Conservation (phyloP, 2,329 filamentous ascomycete species). For the Plectosphaerella plurivora region DNA sequence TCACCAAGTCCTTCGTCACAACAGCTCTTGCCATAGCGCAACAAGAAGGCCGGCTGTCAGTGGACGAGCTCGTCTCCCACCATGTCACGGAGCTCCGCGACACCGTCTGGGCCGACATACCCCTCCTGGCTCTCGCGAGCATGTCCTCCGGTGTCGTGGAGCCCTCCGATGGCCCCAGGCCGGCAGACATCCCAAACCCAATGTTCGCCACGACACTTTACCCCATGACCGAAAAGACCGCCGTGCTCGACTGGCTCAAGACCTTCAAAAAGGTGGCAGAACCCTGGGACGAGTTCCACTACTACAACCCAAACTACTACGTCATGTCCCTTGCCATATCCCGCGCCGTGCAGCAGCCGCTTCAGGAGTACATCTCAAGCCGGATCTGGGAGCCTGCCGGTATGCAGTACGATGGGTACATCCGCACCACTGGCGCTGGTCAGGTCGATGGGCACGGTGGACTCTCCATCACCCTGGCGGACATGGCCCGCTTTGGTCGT, state of each 20-base stretch:
- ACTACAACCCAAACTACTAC: conserved; percentile 1
- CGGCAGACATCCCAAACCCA: not conserved
- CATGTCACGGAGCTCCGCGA: not conserved
- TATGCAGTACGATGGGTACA: not conserved
- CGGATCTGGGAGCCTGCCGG: conserved; percentile 1
- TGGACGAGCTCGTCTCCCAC: not conserved
- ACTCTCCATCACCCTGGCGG: not conserved
- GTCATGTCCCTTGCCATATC: not conserved
- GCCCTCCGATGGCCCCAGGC: not conserved
- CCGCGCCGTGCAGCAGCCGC: not conserved
- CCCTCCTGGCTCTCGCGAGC: not conserved
- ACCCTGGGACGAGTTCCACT: conserved; percentile 1
- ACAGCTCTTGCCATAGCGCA: not conserved
- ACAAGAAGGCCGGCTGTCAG: not conserved
- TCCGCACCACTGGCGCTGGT: not conserved
- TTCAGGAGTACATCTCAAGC: not conserved
- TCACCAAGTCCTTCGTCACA: not conserved
- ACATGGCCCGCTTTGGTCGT: not conserved
- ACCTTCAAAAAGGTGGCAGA: conserved; percentile 1
- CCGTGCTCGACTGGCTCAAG: not conserved
- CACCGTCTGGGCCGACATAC: not conserved
- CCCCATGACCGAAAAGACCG: not conserved
- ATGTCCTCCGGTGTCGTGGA: not conserved
- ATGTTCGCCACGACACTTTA: not conserved
- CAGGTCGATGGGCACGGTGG: conserved; percentile 1